These are phyloP conservation scores for Aspergillus flavus DNA, from an alignment of 2,329 filamentous ascomycete species.

Conservation along the genomic window DNA sequence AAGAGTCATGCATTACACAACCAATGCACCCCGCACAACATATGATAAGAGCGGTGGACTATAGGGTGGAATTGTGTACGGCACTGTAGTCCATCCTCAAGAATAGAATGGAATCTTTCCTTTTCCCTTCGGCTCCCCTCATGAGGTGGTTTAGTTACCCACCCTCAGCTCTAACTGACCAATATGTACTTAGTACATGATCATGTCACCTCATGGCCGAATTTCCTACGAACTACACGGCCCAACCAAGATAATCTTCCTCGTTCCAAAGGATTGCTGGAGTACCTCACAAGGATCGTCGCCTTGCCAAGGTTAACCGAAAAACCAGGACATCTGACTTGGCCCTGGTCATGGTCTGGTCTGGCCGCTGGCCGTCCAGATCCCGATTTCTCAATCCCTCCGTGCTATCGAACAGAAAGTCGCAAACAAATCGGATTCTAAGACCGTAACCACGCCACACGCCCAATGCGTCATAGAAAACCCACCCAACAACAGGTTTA, in stretches of 20 bases:
- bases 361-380: neutral
- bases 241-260: neutral
- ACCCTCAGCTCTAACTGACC: neutral
- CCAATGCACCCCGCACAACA: neutral
- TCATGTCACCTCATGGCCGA: neutral
- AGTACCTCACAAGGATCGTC: neutral
- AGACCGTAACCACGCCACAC: neutral
- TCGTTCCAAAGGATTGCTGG: neutral
- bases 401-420: neutral
- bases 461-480: slow-evolving; percentile 1
- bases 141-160: neutral
- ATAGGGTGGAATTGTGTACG: neutral
- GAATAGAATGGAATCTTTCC: neutral
- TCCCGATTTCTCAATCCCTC: neutral
- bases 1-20: neutral
- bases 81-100: neutral
- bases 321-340: neutral
- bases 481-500: neutral
- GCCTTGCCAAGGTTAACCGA: neutral
- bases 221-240: neutral
- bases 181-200: neutral
- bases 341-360: neutral
- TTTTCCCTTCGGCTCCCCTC: neutral
- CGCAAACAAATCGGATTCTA: neutral
- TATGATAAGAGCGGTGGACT: neutral